Conservation (phyloP, 2,329 filamentous ascomycete species). For the Trichoderma hamatum region DNA sequence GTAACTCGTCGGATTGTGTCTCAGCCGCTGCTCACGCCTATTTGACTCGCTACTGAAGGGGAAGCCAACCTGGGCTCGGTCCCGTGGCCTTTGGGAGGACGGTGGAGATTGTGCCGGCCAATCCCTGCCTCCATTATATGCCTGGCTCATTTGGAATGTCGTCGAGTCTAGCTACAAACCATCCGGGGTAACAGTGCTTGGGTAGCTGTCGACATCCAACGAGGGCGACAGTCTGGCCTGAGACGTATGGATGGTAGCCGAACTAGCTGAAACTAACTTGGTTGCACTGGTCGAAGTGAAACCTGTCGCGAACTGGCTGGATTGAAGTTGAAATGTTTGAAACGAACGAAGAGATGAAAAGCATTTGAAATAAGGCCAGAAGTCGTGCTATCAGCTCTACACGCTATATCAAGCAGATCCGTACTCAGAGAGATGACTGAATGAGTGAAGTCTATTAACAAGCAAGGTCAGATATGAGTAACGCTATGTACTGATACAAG, state of each 20-base stretch:
- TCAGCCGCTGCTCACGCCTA: slow-evolving; percentile 28
- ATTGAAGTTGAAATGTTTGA: slow-evolving; percentile 4
- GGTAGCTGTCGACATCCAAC: background rate
- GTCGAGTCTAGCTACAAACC: background rate
- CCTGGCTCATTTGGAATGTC: slow-evolving; percentile 55
- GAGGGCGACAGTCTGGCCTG: background rate
- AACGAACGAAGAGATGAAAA: slow-evolving; percentile 15
- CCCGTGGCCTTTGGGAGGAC: slow-evolving; percentile 59
- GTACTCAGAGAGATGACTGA: background rate
- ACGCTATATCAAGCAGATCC: background rate
- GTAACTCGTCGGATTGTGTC: slow-evolving; percentile 32
- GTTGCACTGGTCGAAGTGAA: slow-evolving; percentile 19
- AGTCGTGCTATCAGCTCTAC: background rate
- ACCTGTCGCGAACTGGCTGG: background rate
- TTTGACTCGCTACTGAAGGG: slow-evolving; percentile 28
- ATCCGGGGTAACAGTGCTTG: background rate
- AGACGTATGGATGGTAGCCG: slow-evolving; percentile 5
- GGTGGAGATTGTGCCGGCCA: slow-evolving; percentile 47
- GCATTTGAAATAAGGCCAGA: background rate
- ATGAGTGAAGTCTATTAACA: slow-evolving; percentile 2
- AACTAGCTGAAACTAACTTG: slow-evolving; percentile 18
- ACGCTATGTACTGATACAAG: background rate
- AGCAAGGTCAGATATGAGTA: background rate
- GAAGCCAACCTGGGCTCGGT: slow-evolving; percentile 51
- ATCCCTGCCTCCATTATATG: slow-evolving; percentile 60